A percentile compares a stretch with the other conserved stretches of the same genome.
Evolutionary conservation across 2,329 filamentous ascomycete genomes (phyloP).

Genomic region (Neonectria punicea): DNA sequence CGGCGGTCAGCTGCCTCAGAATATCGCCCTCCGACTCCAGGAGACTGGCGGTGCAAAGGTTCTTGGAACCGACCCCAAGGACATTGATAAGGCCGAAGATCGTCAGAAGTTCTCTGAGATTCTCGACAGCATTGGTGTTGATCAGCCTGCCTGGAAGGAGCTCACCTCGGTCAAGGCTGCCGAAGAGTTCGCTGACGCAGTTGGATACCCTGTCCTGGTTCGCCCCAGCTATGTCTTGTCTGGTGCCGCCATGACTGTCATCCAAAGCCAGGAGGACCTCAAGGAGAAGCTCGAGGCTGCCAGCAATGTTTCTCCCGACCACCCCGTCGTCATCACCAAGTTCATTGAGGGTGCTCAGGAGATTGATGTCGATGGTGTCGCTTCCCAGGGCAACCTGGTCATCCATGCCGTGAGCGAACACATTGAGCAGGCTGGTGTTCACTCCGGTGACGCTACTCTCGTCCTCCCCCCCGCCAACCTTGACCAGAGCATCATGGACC

Average conservation of each 20-base stretch:
- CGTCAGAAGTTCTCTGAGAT: constrained; percentile 99
- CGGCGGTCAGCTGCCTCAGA: constrained; percentile 95
- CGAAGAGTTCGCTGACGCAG: constrained; percentile 84
- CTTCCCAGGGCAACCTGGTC: constrained; percentile 84
- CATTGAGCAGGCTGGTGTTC: constrained; percentile 95
- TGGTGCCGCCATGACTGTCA: constrained; percentile 98
- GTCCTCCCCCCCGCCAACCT: constrained; percentile 88
- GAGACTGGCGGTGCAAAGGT: constrained; percentile 90
- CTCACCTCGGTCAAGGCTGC: constrained; percentile 89
- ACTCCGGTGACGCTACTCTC: constrained; percentile 96
- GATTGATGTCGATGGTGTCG: constrained; percentile 96
- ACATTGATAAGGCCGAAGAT: constrained; percentile 98
- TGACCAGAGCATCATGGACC: constrained; percentile 79
- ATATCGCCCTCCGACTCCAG: constrained; percentile 94
- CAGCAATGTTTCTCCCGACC: constrained; percentile 89
- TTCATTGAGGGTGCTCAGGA: constrained; percentile 98
- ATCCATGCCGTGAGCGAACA: constrained; percentile 95
- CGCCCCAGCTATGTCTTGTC: constrained; percentile 96
- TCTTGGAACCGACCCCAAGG: constrained; percentile 89
- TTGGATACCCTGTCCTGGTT: constrained; percentile 94
- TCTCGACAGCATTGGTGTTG: constrained; percentile 93
- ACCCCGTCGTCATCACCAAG: constrained; percentile 97
- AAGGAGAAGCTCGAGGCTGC: constrained; percentile 95
- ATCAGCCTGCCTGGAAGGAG: constrained; percentile 98
- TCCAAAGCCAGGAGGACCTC: constrained; percentile 86